These are phyloP conservation scores for Coriaria nepalensis DNA, from an alignment of 306 rosid species.

Conservation along the genomic window DNA sequence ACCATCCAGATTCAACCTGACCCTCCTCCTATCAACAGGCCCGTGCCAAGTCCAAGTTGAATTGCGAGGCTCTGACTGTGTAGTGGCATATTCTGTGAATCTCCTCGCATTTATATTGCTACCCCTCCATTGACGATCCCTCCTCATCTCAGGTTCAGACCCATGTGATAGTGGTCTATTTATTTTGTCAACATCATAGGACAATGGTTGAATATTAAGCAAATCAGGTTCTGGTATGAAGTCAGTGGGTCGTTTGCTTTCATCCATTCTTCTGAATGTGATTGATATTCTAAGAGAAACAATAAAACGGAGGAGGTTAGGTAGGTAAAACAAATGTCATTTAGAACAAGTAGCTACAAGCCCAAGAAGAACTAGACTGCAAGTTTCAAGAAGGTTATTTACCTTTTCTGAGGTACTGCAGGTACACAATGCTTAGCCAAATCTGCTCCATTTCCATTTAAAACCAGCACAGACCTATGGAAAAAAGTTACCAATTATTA, in stretches of 20 bases:
- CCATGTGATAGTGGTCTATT: constrained; percentile 22
- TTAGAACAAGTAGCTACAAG: neutral
- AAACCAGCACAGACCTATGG: constrained; percentile 83
- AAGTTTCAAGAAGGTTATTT: neutral
- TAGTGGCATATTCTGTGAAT: constrained; percentile 23
- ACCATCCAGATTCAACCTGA: constrained; percentile 20
- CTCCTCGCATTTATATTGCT: constrained; percentile 31
- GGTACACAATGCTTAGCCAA: constrained; percentile 94
- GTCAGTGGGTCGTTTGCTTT: constrained; percentile 38
- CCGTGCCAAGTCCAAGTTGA: constrained; percentile 24
- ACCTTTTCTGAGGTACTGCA: constrained; percentile 77
- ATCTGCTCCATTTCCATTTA: constrained; percentile 86
- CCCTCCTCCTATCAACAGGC: constrained; percentile 31
- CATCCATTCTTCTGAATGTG: constrained; percentile 91
- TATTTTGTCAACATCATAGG: constrained; percentile 33
- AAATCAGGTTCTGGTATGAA: constrained; percentile 64
- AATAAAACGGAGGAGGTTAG: constrained; percentile 6
- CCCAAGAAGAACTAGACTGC: neutral
- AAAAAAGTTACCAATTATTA: constrained; percentile 12
- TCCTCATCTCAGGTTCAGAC: constrained; percentile 19
- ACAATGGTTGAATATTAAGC: constrained; percentile 61
- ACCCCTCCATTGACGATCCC: constrained; percentile 37
- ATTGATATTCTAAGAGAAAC: constrained; percentile 59
- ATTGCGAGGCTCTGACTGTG: constrained; percentile 28
- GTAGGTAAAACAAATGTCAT: constrained; percentile 7